Conservation (phyloP, 2,329 filamentous ascomycete genomes). For the Botrytis porri region DNA sequence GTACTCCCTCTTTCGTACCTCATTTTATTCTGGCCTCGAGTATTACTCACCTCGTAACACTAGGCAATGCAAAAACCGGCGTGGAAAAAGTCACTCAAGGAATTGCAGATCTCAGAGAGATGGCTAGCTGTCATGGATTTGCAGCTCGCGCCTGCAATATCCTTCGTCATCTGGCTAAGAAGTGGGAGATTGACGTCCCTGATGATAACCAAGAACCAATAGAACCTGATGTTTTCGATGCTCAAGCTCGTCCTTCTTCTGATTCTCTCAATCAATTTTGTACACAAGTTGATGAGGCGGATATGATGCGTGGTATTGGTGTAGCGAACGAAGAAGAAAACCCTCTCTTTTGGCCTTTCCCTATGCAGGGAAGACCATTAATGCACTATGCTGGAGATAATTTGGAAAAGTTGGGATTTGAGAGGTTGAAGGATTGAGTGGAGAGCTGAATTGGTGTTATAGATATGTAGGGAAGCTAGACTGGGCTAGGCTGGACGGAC, state of each 20-base stretch:
- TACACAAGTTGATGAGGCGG: conserved; percentile 24
- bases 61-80: conserved; percentile 33
- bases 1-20: conserved; percentile 38
- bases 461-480: background rate
- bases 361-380: conserved; percentile 34
- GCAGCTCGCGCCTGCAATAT: conserved; percentile 42
- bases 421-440: background rate
- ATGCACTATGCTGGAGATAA: conserved; percentile 17
- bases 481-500: background rate
- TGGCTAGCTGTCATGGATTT: conserved; percentile 47
- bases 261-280: conserved; percentile 32
- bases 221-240: conserved; percentile 37
- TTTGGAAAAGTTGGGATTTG: conserved; percentile 7
- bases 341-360: conserved; percentile 37
- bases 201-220: conserved; percentile 39
- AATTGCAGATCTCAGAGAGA: conserved; percentile 56
- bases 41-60: conserved; percentile 32
- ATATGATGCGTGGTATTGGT: conserved; percentile 38
- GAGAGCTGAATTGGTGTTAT: background rate
- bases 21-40: conserved; percentile 35
- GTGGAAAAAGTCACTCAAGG: conserved; percentile 49
- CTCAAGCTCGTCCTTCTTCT: conserved; percentile 22
- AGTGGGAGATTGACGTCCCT: conserved; percentile 56
- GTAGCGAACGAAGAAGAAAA: conserved; percentile 20
- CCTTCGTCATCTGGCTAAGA: conserved; percentile 53